Evolutionary conservation across 2,329 filamentous ascomycete genomes (phyloP), one percentile per base, ranked within the genome.

Genomic region (Pseudomassariella vexata): DNA sequence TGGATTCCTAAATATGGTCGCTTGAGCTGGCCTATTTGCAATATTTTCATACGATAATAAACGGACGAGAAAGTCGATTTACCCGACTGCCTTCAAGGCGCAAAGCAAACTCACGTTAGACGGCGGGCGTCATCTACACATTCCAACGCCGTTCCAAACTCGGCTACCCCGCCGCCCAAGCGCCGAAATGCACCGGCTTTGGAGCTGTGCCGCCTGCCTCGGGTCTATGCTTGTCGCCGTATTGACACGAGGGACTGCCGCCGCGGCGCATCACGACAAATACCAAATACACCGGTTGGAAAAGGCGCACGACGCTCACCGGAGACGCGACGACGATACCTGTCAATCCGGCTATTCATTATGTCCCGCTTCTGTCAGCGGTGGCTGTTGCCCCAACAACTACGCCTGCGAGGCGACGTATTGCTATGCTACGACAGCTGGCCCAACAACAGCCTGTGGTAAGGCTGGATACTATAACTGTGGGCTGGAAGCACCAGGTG

Each of bases 331-430:
- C 6, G 51, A 51, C 6, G 40, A 32, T 9, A 36, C 41, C 5
- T 56, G 53, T 24, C 28, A 39, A 19, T 15, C 35, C 3, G 39
- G 41, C 2, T 53, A 45, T 34, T 39, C 40, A 3, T 27, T 53
- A 29, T 53, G 45, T 29, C 35, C 38, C n/a, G 39, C 43, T 17
- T 43, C 47, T 11, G 43, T 37, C 9, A 44, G 47, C 21, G 68
- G 68, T 20, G 64, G 61, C 20, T 72, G 68, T 35, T 73, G 68
- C 36, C 68, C 69, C 2, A 48, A 59, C 5, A 49, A 57, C 23
- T 76, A 71, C 43, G 53, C 55, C 4, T 76, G 72, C 48, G 67
- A 54, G 3, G 56, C 53, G 26, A 55, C 63, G 20, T 66, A 63
- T 21, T 73, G 69, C 37, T 62, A 60, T 43, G 63, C 64, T 9